Evolutionary conservation across 805 yeast species (phyloP), one percentile per base, ranked within the genome.

Genomic region (Blastobotrys muscicola): DNA sequence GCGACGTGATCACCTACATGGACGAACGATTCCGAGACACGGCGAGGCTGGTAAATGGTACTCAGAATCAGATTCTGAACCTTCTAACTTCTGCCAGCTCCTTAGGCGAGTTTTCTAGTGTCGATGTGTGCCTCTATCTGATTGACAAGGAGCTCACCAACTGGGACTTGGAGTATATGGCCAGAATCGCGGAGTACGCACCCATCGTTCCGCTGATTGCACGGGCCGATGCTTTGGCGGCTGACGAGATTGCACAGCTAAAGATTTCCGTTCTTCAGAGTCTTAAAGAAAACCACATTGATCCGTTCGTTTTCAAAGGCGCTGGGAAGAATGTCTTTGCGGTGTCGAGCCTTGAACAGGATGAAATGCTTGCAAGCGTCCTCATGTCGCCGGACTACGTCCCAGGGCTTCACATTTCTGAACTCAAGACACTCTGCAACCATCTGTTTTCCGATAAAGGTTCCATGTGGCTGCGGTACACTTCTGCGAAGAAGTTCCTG

Each of bases 361-460:
- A 38, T 7, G 55, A 54, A n/a, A 46, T 55, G 49, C 45, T 50
- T n/a, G 56, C 57, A 4, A 50, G 53, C 20, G 49, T 52, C 11
- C 46, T 54, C 20, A 54, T 54, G 58, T 32, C 48, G 8, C 46
- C 55, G 6, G 50, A 50, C 30, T 52, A 54, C 15, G 33, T 36
- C 2, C 47, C 53, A 6, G 41, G 44, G 20, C 33, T 54, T 29
- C 48, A 44, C 3, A 26, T 39, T 10, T 52, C 56, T 3, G 57
- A 55, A 8, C 38, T 55, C 26, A 38, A 41, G 13, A 34, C 38
- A 13, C 45, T 55, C 2, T 48, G 53, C 12, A 16, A 38, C 6
- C 45, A 47, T 41, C 45, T 53, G 9, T 53, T 55, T 36, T 55
- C 57, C 12, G 59, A 55, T 29, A 46, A 50, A 10, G 59, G 59